A percentile compares a stretch with the other conserved stretches of the same genome.
Evolutionary conservation across 139 green algal species (phyloP).

Genomic region (Penium margaritaceum): DNA sequence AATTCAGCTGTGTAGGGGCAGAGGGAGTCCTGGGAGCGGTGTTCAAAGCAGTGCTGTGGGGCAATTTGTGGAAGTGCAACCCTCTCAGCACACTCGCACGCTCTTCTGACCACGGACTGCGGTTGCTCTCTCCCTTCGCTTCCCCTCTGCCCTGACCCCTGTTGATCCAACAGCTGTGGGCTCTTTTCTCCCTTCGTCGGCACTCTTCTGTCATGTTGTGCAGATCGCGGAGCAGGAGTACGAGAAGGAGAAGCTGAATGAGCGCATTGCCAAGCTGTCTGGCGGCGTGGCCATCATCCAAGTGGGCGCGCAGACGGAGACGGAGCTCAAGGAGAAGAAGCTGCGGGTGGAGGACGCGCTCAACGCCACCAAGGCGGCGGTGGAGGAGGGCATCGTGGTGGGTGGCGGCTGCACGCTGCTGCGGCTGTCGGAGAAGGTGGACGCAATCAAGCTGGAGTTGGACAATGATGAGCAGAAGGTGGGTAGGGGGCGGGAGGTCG

Average conservation of each 20-base stretch:
- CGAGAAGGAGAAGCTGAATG: conserved; percentile 98
- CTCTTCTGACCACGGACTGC: no score
- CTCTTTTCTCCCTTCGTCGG: neutral
- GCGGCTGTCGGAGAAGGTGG: conserved; percentile 74
- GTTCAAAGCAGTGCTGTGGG: no score
- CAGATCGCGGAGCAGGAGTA: conserved; percentile 69
- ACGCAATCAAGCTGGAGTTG: conserved; percentile 72
- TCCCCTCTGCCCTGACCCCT: no score
- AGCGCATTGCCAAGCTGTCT: conserved; percentile 90
- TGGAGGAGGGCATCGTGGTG: conserved; percentile 98
- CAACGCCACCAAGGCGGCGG: conserved; percentile 96
- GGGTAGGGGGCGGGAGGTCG: no score
- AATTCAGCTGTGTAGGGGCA: no score
- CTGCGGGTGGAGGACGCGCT: conserved; percentile 97
- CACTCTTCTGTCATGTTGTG: conserved; percentile 10
- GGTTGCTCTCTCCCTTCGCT: no score
- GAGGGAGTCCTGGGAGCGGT: no score
- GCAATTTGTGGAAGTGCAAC: no score
- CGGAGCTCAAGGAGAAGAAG: conserved; percentile 99
- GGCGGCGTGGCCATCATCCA: conserved; percentile 94
- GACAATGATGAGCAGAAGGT: conserved; percentile 89
- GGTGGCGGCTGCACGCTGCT: conserved; percentile 95
- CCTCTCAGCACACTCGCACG: no score
- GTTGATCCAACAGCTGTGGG: no score
- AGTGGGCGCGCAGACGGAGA: conserved; percentile 81